Evolutionary conservation across 2,329 filamentous ascomycete species (phyloP), one percentile per base, ranked within the genome.

Genomic region (Niveomyces coronatus): DNA sequence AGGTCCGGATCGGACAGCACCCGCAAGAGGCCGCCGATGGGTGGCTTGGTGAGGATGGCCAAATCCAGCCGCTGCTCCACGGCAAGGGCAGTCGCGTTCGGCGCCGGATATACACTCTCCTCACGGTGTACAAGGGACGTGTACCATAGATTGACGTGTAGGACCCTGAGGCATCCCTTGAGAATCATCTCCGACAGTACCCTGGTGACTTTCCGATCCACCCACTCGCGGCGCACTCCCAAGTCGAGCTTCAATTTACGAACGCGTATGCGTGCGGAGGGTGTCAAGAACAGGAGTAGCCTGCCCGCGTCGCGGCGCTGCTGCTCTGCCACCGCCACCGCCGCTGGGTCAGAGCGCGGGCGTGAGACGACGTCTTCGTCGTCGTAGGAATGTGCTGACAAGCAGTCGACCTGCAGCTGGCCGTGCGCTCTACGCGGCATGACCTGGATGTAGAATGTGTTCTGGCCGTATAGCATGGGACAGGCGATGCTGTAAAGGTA

Each of bases 1-100:
- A 71, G 51, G 32, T 68, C 61, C 33, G 67, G 67, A 41, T 70
- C 67, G 29, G 57, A 51, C 38, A 71, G 47, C 14, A 70, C 49
- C 36, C 53, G 50, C 31, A 70, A 46, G 8, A 70, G 45, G 3
- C 58, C 54, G 40, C 47, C 48, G 17, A 59, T 40, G 48, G 59
- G 49, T 16, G 53, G 49, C 30, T 49, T 49, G n/a, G 44, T 38
- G 34, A 57, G 55, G 18, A 53, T 45, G 29, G 36, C 37, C 11
- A 45, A 18, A 27, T 27, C 41, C 16, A 9, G 8, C 10, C 16
- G 6, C 8, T 8, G 16, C 5, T 28, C 22, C 19, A 3, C 9
- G 19, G 9, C 17, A 13, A 29, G 27, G 1, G 11, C n/a, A 14
- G 10, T 26, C 5, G n/a, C 11, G 5, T 28, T 33, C 23, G 9